A percentile compares a stretch with the other conserved stretches of the same genome.
Evolutionary conservation across 148 eudicot genomes (phyloP).

Genomic region (Dysphania ambrosioides): DNA sequence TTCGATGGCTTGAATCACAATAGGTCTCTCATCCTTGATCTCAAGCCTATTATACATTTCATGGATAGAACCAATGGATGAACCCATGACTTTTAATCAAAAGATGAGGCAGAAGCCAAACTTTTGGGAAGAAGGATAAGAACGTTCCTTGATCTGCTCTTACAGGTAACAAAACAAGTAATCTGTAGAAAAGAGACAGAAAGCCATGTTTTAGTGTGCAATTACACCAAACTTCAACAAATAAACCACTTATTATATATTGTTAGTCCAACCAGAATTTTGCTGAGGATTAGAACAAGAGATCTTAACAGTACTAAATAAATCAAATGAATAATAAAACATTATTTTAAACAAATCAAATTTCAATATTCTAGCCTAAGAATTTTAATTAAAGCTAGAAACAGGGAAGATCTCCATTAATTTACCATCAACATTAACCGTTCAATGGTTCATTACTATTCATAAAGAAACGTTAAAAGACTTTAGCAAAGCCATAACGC

Average conservation of each 20-base stretch:
- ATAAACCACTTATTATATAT: conserved; percentile 1
- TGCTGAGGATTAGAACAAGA: neutral
- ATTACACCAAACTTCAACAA: neutral
- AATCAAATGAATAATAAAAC: neutral
- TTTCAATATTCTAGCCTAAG: too few species aligned
- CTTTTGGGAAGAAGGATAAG: conserved; percentile 7
- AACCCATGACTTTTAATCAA: conserved; percentile 4
- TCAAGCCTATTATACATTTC: conserved; percentile 31
- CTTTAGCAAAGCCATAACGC: neutral
- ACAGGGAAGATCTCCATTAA: neutral
- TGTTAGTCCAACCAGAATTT: neutral
- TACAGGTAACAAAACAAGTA: conserved; percentile 23
- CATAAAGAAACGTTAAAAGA: neutral
- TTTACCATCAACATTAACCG: neutral
- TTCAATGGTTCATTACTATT: neutral
- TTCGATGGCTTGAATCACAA: conserved; percentile 56
- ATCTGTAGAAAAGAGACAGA: conserved; percentile 27
- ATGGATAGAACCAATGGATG: conserved; percentile 47
- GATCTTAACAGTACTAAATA: neutral
- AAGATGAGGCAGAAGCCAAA: conserved; percentile 1
- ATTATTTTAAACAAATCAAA: neutral
- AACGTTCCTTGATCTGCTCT: conserved; percentile 10
- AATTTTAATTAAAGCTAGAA: too few species aligned
- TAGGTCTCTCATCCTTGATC: conserved; percentile 50
- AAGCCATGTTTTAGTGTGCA: conserved; percentile 19